Percentiles rank a stretch among this genome's conserved stretches.
These are phyloP conservation scores for Oxyria digyna DNA, from an alignment of 148 eudicot genomes.

Conservation along the genomic window DNA sequence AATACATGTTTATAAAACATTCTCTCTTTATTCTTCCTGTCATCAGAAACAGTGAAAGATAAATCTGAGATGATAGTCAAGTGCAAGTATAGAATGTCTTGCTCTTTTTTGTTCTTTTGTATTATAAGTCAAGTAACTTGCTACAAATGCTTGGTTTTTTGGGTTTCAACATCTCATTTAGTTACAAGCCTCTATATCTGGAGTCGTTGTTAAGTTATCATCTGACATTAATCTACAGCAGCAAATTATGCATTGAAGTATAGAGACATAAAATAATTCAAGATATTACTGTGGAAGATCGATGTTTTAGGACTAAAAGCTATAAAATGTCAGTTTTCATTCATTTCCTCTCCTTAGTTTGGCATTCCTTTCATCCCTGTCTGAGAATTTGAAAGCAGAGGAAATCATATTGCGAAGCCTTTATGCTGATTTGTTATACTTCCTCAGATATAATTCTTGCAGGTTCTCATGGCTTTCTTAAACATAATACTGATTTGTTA, in stretches of 20 bases:
- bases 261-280: not conserved
- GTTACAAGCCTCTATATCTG: not conserved
- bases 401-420: conserved; percentile 14
- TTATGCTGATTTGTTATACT: conserved; percentile 63
- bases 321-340: not conserved
- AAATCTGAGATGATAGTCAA: not conserved
- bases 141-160: not conserved
- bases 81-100: not conserved
- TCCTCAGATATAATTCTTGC: conserved; percentile 52
- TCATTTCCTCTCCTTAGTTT: conserved; percentile 12
- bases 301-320: not conserved
- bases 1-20: not conserved
- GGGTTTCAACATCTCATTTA: not conserved
- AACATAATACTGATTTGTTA: no score
- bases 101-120: not conserved
- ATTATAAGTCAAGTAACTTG: not conserved
- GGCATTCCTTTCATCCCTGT: conserved; percentile 48
- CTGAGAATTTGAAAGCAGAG: conserved; percentile 52
- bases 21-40: not conserved
- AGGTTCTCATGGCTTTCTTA: conserved; percentile 32
- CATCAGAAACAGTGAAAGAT: not conserved
- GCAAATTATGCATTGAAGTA: not conserved
- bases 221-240: not conserved
- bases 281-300: not conserved
- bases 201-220: not conserved